A percentile compares a stretch with the other conserved stretches of the same genome.
Evolutionary conservation across 441 rosid species (phyloP).

Genomic region (Pelargonium cotyledonis): DNA sequence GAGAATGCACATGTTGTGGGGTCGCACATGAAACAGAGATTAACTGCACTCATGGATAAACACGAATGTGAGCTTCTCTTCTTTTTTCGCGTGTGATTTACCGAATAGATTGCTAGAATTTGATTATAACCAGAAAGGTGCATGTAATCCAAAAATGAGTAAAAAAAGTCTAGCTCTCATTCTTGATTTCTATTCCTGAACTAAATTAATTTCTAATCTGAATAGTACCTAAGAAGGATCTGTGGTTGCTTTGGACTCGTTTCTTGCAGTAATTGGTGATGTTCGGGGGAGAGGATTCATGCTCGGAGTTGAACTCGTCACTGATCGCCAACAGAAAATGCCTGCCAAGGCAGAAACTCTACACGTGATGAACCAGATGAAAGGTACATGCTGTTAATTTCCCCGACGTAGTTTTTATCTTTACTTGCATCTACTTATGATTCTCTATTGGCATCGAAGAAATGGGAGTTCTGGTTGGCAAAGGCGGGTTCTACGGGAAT

Average conservation of each 20-base stretch:
- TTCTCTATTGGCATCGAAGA: conserved; percentile 33
- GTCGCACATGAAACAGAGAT: conserved; percentile 58
- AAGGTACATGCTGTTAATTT: conserved; percentile 37
- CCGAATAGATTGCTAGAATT: no score
- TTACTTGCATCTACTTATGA: neutral
- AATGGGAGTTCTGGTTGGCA: conserved; percentile 73
- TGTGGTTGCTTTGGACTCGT: no score
- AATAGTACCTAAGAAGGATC: no score
- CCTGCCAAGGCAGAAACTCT: conserved; percentile 71
- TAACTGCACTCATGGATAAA: conserved; percentile 65
- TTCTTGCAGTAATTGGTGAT: conserved; percentile 65
- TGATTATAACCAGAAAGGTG: no score
- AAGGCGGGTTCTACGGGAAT: conserved; percentile 82
- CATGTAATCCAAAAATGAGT: no score
- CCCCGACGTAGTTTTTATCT: neutral
- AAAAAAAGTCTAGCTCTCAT: neutral
- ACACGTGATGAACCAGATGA: conserved; percentile 70
- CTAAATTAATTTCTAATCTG: no score
- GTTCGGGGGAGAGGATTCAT: conserved; percentile 85
- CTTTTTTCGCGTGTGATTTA: neutral
- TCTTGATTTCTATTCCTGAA: neutral
- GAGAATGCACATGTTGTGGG: conserved; percentile 74
- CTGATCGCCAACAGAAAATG: conserved; percentile 52
- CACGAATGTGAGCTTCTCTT: conserved; percentile 40
- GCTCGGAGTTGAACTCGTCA: conserved; percentile 92